Evolutionary conservation across 2,329 filamentous ascomycete species (phyloP), one percentile per base, ranked within the genome.

Genomic region (Claviceps pazoutovae): DNA sequence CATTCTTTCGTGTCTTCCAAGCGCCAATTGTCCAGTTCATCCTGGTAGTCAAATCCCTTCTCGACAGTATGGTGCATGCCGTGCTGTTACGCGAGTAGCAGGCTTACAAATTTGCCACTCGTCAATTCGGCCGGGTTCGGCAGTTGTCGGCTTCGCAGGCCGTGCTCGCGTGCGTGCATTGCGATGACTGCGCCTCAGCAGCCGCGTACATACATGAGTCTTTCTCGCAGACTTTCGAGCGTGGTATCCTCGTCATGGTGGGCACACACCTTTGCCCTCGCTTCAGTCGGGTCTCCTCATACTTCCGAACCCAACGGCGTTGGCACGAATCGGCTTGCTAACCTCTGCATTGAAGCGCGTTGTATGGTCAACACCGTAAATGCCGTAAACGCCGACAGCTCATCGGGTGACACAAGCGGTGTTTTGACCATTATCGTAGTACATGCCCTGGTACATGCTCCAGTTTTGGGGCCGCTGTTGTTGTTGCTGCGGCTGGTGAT

Each of bases 391-490:
- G 21, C n/a, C 5, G 46, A 14, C 17, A 4, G 21, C 38, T 49
- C 48, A 49, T 36, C 48, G 38, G 21, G 38, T 49, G 11, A 54
- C 51, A 49, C 55, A 55, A 38, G 52, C 50, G 43, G 54, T 41
- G 38, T 51, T 51, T 43, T 56, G 54, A 6, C 38, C 37, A 3
- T 49, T 49, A 30, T 55, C 54, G 54, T 66, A 66, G 59, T 65
- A 64, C 55, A 65, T 58, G 51, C 39, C 46, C 1, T 60, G 62
- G 54, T 66, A 66, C 60, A 66, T 62, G 56, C 59, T 61, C 62
- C 63, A 66, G 16, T 59, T 57, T 41, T 59, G 57, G 37, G 62
- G 60, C 43, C 59, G 60, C 21, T 63, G 59, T n/a, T 58, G 60
- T 42, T 58, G 58, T 11, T 58, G 56, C 53, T 58, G 56, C 19